Base-by-base conservation (phyloP, 345 rosid species). In the Alliaria petiolata region DNA sequence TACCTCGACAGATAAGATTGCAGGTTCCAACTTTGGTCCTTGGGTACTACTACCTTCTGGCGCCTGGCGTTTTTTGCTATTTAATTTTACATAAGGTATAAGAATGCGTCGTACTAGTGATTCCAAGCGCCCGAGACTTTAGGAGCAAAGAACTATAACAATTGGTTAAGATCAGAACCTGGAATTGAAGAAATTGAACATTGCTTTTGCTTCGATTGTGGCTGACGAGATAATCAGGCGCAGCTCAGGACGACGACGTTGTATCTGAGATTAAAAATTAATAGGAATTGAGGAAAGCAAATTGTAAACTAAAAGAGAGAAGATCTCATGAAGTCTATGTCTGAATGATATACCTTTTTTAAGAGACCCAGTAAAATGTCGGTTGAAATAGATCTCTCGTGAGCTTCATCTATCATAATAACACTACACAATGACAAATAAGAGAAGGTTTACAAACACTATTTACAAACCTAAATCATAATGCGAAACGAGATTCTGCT, bases 361-460 rank as follows among this genome's bases (percentile, higher is more conserved):
- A 91, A 79, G 67, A 95, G 97, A 67, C 99, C 99, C 11, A 95
- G 85, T 78, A 95, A 79, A 75, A 95, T 88, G 75, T 95, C 99
- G 11, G 97, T 95, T 22, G 99, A 89, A 72, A 91, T 89, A 46
- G 99, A 91, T 76, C 99, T 85, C 82, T 95, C 99, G 52, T 95
- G 97, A 76, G 99, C 99, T 85, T 95, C 99, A 78, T 95, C 99
- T 22, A 95, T 86, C 99, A 95, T 95, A 79, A 95, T 80, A 69
- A 95, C 97, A 84, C 99, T 95, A 81, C 45, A 34, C 14, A 67
- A 72, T 5, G 34, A 11, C n/a, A 54, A 51, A 36, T 7, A 54
- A 13, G 12, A 34, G 8, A 47, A n/a, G 35, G 58, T 67, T 31
- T 36, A 71, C n/a, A n/a, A 58, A 8, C 47, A 57, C 43, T 9